Conservation (phyloP, 73 alveolate genomes). For the Paraurostyla sp. region DNA sequence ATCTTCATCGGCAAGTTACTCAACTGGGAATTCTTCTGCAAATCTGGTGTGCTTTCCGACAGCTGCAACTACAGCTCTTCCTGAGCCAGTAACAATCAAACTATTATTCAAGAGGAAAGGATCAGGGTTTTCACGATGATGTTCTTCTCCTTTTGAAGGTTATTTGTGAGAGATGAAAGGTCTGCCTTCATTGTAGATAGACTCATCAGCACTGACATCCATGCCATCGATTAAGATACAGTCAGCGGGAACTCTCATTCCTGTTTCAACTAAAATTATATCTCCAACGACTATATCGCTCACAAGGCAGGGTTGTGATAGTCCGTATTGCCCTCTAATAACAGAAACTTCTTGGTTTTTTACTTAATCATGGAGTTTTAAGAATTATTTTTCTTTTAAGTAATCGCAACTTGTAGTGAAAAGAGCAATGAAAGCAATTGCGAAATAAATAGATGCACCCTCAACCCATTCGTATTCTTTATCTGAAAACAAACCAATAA, state of each 20-base stretch:
- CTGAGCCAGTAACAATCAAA: constrained; percentile 90
- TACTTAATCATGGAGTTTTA: constrained; percentile 68
- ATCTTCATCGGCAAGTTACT: constrained; percentile 73
- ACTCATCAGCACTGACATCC: constrained; percentile 88
- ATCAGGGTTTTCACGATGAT: constrained; percentile 80
- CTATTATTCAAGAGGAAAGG: constrained; percentile 93
- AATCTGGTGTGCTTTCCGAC: constrained; percentile 91
- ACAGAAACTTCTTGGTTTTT: constrained; percentile 50
- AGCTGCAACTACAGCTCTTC: constrained; percentile 89
- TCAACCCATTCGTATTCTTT: constrained; percentile 90
- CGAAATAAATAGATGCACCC: constrained; percentile 90
- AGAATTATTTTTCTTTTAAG: constrained; percentile 84
- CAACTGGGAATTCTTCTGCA: constrained; percentile 70
- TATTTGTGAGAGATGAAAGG: not conserved
- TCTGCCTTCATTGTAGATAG: constrained; percentile 56
- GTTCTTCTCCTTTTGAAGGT: constrained; percentile 54
- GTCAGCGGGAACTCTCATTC: constrained; percentile 91
- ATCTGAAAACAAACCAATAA: constrained; percentile 79
- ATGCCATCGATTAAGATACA: constrained; percentile 84
- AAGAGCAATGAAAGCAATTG: constrained; percentile 81
- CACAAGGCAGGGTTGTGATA: constrained; percentile 35
- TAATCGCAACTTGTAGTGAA: constrained; percentile 85
- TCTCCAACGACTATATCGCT: constrained; percentile 94
- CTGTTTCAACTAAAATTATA: constrained; percentile 83
- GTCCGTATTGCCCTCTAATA: constrained; percentile 48